Conservation (phyloP, 2,329 filamentous ascomycete genomes). For the Fusarium sp. region DNA sequence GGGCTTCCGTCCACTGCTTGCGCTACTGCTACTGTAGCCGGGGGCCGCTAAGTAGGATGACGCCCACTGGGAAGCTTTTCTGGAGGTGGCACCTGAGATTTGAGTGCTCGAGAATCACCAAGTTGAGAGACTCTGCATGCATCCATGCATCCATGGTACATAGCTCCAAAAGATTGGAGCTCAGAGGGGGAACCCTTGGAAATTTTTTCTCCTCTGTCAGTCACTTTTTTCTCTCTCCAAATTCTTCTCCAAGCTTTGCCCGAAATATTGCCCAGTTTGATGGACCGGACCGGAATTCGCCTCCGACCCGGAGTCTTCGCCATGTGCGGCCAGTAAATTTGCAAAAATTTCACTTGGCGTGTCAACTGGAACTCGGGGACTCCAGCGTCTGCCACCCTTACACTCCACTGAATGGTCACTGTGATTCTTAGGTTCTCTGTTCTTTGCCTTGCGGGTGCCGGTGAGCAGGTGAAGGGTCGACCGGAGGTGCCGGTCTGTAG, state of each 20-base stretch:
- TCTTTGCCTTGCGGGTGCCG: constrained; percentile 8
- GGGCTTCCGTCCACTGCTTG: constrained; percentile 24
- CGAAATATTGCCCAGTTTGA: not conserved
- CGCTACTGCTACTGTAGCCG: constrained; percentile 18
- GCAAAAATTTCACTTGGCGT: constrained; percentile 19
- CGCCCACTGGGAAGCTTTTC: constrained; percentile 29
- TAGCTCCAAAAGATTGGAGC: constrained; percentile 14
- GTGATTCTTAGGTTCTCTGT: constrained; percentile 8
- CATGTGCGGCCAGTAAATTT: constrained; percentile 8
- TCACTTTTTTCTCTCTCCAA: constrained; percentile 11
- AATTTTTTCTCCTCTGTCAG: not conserved
- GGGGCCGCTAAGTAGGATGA: constrained; percentile 33
- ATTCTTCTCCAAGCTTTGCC: constrained; percentile 11
- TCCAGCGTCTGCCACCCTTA: constrained; percentile 3
- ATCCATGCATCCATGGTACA: constrained; percentile 19
- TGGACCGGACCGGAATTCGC: constrained; percentile 29
- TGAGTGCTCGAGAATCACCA: constrained; percentile 14
- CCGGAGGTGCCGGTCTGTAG: constrained; percentile 24
- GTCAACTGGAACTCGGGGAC: constrained; percentile 11
- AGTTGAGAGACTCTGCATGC: not conserved
- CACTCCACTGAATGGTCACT: constrained; percentile 24
- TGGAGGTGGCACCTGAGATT: constrained; percentile 20
- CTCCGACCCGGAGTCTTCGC: constrained; percentile 27
- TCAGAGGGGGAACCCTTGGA: constrained; percentile 8
- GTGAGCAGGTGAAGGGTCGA: constrained; percentile 14